phyloP scores from a whole-genome alignment of 2,329 filamentous ascomycete species.

The Domatiomyces catenatus region DNA sequence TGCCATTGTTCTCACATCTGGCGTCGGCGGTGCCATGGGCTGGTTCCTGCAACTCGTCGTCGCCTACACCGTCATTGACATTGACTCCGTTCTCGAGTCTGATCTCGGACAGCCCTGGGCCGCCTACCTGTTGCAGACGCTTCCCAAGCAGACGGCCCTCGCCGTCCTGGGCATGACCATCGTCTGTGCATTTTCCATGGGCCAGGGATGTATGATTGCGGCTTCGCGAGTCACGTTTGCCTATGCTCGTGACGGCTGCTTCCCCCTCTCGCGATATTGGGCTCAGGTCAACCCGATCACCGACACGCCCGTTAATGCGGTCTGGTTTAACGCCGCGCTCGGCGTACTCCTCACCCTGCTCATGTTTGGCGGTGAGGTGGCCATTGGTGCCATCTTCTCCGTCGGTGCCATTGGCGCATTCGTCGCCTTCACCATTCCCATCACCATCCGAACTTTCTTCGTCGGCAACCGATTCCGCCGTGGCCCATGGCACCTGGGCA shows the following conservation, averaged over 20 bases:
- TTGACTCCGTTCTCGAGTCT: constrained; percentile 42
- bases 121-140: constrained; percentile 51
- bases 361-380: constrained; percentile 47
- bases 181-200: constrained; percentile 55
- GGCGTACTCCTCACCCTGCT: constrained; percentile 47
- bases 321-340: constrained; percentile 49
- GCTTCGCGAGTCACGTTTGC: constrained; percentile 54
- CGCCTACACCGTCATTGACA: constrained; percentile 55
- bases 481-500: constrained; percentile 55
- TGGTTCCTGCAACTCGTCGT: constrained; percentile 62
- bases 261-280: constrained; percentile 45
- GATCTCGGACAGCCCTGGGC: constrained; percentile 56
- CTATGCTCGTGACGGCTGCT: constrained; percentile 57
- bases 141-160: constrained; percentile 45
- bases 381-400: constrained; percentile 53
- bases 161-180: constrained; percentile 52
- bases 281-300: constrained; percentile 46
- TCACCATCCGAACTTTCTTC: constrained; percentile 30
- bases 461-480: constrained; percentile 49
- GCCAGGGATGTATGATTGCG: constrained; percentile 55
- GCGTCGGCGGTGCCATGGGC: constrained; percentile 49
- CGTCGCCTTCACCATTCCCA: constrained; percentile 33
- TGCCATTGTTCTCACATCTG: constrained; percentile 56
- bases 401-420: constrained; percentile 56
- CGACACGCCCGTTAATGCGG: constrained; percentile 53